Evolutionary conservation across 306 rosid species (phyloP), one percentile per base, ranked within the genome.

Genomic region (Ceratonia siliqua): DNA sequence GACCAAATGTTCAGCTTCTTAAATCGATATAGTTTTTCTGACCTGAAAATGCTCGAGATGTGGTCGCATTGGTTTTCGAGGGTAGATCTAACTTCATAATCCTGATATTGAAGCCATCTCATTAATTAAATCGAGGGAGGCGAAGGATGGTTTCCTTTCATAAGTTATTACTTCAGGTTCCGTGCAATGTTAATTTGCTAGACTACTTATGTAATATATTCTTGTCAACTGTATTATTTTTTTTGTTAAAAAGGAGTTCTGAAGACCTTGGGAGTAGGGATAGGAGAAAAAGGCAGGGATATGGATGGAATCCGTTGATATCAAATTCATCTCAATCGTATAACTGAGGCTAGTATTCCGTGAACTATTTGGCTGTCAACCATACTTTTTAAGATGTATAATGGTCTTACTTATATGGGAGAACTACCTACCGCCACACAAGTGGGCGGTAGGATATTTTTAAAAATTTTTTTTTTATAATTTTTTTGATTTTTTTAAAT

Each of bases 1-100:
- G 75, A 54, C 24, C 38, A 14, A 30, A 52, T 62, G 49, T 72
- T 71, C 57, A 54, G 35, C 67, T 66, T 74, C 49, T 53, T 36
- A 38, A 20, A 48, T 38, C 66, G 38, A 55, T 27, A 46, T 70
- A 63, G 50, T 63, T 38, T 54, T 70, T 17, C 49, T 3, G 22
- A 41, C n/a, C 15, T 41, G 52, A 64, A 62, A 6, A 15, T 35
- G 56, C 54, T 69, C 5, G 17, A 69, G 53, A 56, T 56, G 63
- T 74, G 72, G 64, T 57, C 14, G 18, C 11, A 4, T 15, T n/a
- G 52, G 20, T 14, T 45, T 45, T 8, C 1, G 10, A 21, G 58
- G 28, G 58, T 3, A 38, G 10, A 38, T 38, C 10, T 38, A 38
- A 38, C 10, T 38, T 8, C 1, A 20, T 50, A 52, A 18, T 18